A percentile compares a stretch with the other conserved stretches of the same genome.
These are phyloP conservation scores for Nectriaceae sp. DNA, from an alignment of 2,329 filamentous ascomycete species.

Conservation along the genomic window DNA sequence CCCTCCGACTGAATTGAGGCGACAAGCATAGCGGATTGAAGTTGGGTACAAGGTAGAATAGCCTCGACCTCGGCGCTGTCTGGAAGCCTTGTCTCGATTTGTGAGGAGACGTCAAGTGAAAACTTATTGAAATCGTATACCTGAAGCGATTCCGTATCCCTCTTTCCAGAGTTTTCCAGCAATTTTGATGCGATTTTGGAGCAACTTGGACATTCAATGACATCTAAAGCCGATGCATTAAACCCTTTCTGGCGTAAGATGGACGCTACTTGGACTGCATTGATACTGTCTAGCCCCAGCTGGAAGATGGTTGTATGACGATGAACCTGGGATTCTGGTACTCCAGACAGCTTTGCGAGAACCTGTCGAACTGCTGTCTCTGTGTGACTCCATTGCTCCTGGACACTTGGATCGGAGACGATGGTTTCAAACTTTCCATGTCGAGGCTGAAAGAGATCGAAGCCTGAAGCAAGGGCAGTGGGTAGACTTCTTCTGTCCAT, in stretches of 20 bases:
- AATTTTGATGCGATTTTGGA: slow-evolving; percentile 38
- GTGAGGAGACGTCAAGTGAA: slow-evolving; percentile 27
- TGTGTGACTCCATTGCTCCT: slow-evolving; percentile 47
- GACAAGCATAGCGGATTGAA: slow-evolving; percentile 79
- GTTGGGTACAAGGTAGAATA: slow-evolving; percentile 74
- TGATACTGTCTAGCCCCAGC: slow-evolving; percentile 91
- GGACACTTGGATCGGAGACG: slow-evolving; percentile 12
- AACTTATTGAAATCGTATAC: slow-evolving; percentile 46
- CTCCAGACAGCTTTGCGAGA: slow-evolving; percentile 59
- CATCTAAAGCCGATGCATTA: slow-evolving; percentile 66
- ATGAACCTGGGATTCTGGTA: slow-evolving; percentile 51
- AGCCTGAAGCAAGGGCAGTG: slow-evolving; percentile 6
- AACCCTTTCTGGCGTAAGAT: slow-evolving; percentile 62
- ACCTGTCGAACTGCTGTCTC: slow-evolving; percentile 57
- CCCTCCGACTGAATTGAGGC: slow-evolving; percentile 71
- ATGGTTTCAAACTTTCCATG: slow-evolving; percentile 18
- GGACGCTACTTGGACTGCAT: slow-evolving; percentile 75
- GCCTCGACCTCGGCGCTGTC: slow-evolving; percentile 47
- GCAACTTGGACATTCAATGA: slow-evolving; percentile 64
- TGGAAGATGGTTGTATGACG: slow-evolving; percentile 75
- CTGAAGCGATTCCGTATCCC: background rate
- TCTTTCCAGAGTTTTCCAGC: slow-evolving; percentile 13
- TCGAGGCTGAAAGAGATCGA: slow-evolving; percentile 24
- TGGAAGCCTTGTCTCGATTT: slow-evolving; percentile 28
- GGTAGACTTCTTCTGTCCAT: slow-evolving; percentile 25